A percentile compares a stretch with the other conserved stretches of the same genome.
These are phyloP conservation scores for Penicillium cinerascens DNA, from an alignment of 495 filamentous ascomycete species.

Conservation along the genomic window DNA sequence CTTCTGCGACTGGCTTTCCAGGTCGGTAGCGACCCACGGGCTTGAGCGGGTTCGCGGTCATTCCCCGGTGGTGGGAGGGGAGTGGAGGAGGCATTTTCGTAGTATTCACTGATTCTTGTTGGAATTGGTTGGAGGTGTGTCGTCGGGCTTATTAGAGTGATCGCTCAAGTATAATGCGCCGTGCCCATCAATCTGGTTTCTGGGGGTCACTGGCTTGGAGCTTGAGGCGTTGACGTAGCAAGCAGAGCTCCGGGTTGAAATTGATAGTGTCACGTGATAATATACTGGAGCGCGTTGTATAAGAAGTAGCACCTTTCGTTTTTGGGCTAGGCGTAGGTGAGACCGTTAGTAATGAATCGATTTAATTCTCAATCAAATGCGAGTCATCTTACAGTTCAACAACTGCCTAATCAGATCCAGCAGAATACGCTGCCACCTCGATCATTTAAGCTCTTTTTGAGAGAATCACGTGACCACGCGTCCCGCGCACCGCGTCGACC, in stretches of 20 bases:
- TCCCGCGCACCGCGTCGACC: slow-evolving; percentile 22
- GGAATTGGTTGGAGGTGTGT: neutral
- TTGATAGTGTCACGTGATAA: slow-evolving; percentile 16
- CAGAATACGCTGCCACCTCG: neutral
- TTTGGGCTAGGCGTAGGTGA: neutral
- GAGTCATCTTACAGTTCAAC: too few species aligned
- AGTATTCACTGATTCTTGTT: slow-evolving; percentile 14
- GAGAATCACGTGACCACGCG: slow-evolving; percentile 28
- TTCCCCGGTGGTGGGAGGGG: slow-evolving; percentile 61
- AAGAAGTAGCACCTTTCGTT: neutral
- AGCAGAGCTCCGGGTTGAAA: slow-evolving; percentile 12
- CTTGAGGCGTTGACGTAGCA: neutral
- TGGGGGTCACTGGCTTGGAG: neutral
- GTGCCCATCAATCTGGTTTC: neutral
- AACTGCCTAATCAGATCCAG: too few species aligned
- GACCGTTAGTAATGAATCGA: neutral
- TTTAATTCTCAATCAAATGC: neutral
- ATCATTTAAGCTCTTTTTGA: neutral
- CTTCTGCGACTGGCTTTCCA: slow-evolving; percentile 73
- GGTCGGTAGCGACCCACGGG: slow-evolving; percentile 75
- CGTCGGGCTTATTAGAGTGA: neutral
- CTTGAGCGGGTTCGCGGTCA: slow-evolving; percentile 88
- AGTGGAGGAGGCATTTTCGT: slow-evolving; percentile 60
- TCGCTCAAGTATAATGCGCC: neutral
- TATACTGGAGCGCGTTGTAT: neutral